Evolutionary conservation across 371 early-diverging fungal species (phyloP).

Genomic region (Mortierella sp.): DNA sequence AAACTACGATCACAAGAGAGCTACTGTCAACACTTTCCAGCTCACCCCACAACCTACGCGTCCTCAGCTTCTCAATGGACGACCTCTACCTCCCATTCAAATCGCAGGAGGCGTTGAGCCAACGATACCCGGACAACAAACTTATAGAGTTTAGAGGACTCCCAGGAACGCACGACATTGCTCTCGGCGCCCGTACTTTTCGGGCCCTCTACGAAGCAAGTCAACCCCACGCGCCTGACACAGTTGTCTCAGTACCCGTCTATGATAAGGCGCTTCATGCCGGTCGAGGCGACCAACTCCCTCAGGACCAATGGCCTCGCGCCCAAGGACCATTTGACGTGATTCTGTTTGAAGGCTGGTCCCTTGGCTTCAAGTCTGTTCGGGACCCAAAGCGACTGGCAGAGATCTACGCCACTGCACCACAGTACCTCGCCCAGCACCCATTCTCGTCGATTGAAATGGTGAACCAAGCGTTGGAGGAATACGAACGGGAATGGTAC

Average conservation of each 20-base stretch:
- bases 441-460: constrained; percentile 52
- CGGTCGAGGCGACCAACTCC: constrained; percentile 88
- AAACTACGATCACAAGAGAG: constrained; percentile 76
- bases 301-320: constrained; percentile 67
- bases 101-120: constrained; percentile 72
- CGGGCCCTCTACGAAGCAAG: constrained; percentile 59
- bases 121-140: constrained; percentile 71
- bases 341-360: constrained; percentile 96
- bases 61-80: constrained; percentile 85
- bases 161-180: constrained; percentile 92
- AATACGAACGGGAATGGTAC: constrained; percentile 71
- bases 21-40: constrained; percentile 62
- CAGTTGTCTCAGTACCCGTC: constrained; percentile 69
- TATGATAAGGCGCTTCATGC: constrained; percentile 84
- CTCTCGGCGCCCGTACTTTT: constrained; percentile 70
- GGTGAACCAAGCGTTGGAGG: constrained; percentile 61
- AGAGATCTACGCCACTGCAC: constrained; percentile 37
- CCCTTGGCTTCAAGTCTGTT: constrained; percentile 86
- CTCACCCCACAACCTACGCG: constrained; percentile 64
- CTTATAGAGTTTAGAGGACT: constrained; percentile 85
- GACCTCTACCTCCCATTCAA: constrained; percentile 86
- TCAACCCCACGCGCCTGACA: not conserved
- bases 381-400: constrained; percentile 46
- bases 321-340: constrained; percentile 76
- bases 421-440: constrained; percentile 24